Conservation (phyloP, 805 yeast species). For the Yarrowia hollandica region DNA sequence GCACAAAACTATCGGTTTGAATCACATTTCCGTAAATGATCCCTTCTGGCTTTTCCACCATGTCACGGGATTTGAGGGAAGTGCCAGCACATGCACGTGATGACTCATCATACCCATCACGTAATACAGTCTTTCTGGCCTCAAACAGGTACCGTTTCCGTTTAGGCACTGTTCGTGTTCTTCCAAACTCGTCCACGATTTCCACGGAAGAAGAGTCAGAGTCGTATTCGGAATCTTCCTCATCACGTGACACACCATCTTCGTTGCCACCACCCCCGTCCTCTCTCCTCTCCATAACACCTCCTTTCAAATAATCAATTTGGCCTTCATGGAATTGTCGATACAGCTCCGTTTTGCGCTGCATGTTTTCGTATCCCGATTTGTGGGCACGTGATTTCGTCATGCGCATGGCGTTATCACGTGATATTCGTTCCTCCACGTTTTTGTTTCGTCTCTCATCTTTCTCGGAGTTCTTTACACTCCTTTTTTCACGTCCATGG, state of each 20-base stretch:
- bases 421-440: neutral
- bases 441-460: neutral
- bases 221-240: neutral
- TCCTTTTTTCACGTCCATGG: neutral
- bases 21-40: conserved; percentile 1
- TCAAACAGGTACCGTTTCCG: conserved; percentile 7
- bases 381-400: neutral
- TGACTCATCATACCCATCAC: neutral
- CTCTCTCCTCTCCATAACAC: neutral
- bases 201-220: neutral
- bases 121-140: neutral
- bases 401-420: neutral
- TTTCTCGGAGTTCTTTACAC: neutral
- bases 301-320: neutral
- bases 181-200: conserved; percentile 21
- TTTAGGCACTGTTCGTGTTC: conserved; percentile 6
- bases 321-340: neutral
- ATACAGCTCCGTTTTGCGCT: neutral
- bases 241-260: neutral
- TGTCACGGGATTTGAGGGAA: neutral
- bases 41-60: neutral
- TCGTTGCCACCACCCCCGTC: neutral
- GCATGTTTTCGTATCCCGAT: neutral
- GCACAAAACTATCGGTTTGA: neutral
- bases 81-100: neutral